These are phyloP conservation scores for Moelleriella libera DNA, from an alignment of 2,329 filamentous ascomycete species.

Conservation along the genomic window DNA sequence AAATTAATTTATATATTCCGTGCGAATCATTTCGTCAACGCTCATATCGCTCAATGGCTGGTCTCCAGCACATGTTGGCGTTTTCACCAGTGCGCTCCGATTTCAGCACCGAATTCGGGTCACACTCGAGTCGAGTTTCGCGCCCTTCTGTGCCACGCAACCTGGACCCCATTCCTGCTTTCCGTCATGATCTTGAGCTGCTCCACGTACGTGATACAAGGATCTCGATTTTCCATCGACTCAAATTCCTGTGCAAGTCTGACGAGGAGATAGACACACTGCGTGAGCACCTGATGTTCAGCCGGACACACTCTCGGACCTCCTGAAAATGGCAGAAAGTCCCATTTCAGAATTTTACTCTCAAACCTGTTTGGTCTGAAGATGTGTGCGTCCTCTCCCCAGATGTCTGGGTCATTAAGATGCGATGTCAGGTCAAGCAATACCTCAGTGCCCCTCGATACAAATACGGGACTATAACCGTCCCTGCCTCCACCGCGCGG, in stretches of 20 bases:
- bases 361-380: constrained; percentile 4
- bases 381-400: constrained; percentile 1
- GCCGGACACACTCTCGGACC: constrained; percentile 4
- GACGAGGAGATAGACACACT: constrained; percentile 3
- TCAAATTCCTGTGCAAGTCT: constrained; percentile 2
- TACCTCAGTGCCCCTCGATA: constrained; percentile 1
- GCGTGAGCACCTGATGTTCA: constrained; percentile 3
- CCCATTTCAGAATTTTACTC: constrained; percentile 2
- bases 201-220: constrained; percentile 1
- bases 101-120: no score
- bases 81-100: no score
- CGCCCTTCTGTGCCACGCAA: constrained; percentile 1
- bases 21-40: no score
- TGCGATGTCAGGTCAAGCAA: constrained; percentile 2
- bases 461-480: not conserved
- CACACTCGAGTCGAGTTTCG: not conserved
- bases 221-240: constrained; percentile 2
- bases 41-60: no score
- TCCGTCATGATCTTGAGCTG: constrained; percentile 4
- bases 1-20: no score
- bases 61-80: no score
- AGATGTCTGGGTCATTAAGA: constrained; percentile 2
- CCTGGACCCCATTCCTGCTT: constrained; percentile 3
- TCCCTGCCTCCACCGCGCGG: no score
- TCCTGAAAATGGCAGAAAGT: constrained; percentile 4